Evolutionary conservation across 2,329 filamentous ascomycete genomes (phyloP).

Genomic region (Cladosporium sphaerospermum): DNA sequence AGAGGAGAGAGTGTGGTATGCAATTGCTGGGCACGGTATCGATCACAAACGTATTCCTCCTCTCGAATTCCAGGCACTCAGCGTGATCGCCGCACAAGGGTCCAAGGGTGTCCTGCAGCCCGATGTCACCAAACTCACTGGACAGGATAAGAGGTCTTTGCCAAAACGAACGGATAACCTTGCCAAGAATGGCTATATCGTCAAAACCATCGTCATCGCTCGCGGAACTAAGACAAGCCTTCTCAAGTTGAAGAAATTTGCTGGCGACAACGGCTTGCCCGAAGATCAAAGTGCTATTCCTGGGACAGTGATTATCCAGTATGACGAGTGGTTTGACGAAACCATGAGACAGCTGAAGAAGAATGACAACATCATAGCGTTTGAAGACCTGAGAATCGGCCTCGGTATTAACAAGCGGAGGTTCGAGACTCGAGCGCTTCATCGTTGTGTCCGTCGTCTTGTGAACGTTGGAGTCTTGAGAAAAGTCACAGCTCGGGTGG

Average conservation of each 20-base stretch:
- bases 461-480: conserved; percentile 36
- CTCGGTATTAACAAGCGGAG: conserved; percentile 32
- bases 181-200: conserved; percentile 54
- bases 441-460: conserved; percentile 32
- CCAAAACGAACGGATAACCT: conserved; percentile 55
- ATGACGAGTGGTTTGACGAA: conserved; percentile 44
- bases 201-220: conserved; percentile 47
- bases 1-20: conserved; percentile 53
- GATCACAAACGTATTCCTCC: conserved; percentile 49
- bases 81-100: conserved; percentile 52
- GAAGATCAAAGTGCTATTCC: conserved; percentile 8
- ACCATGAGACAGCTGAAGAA: conserved; percentile 46
- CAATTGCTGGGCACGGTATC: conserved; percentile 53
- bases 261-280: conserved; percentile 21
- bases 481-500: conserved; percentile 30
- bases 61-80: conserved; percentile 52
- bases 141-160: conserved; percentile 60
- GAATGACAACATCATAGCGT: conserved; percentile 43
- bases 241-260: conserved; percentile 48
- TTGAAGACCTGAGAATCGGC: conserved; percentile 46
- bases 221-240: conserved; percentile 50
- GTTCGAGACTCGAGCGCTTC: conserved; percentile 35
- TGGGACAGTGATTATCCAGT: conserved; percentile 30
- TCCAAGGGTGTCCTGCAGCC: conserved; percentile 52
- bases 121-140: conserved; percentile 48